phyloP scores from a whole-genome alignment of 1,284 basidiomycete genomes.

The Apiotrichum domesticum region DNA sequence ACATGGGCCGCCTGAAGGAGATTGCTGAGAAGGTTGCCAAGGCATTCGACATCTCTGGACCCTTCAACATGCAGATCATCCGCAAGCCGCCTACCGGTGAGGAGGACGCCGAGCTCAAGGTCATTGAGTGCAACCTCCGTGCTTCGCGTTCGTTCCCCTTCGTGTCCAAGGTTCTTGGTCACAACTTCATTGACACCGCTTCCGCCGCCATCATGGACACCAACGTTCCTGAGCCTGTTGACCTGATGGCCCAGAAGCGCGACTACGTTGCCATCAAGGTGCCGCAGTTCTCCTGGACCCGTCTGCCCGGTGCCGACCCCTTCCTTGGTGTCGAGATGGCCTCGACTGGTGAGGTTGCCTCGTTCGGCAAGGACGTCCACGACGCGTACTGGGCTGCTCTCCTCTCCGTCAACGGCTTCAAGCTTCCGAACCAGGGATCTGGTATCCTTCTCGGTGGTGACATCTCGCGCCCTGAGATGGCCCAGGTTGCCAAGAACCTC shows the following conservation, averaged over 20 bases:
- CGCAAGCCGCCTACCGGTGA: slow-evolving; percentile 63
- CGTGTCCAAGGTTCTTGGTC: slow-evolving; percentile 94
- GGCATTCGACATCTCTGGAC: slow-evolving; percentile 94
- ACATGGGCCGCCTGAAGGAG: slow-evolving; percentile 77
- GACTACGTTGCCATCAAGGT: slow-evolving; percentile 98
- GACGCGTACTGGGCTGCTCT: slow-evolving; percentile 99
- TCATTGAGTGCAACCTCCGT: slow-evolving; percentile 97
- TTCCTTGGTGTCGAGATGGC: slow-evolving; percentile 99
- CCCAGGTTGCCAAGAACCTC: slow-evolving; percentile 72
- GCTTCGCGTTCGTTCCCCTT: slow-evolving; percentile 99
- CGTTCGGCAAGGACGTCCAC: slow-evolving; percentile 87
- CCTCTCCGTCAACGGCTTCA: slow-evolving; percentile 61
- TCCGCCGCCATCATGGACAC: slow-evolving; percentile 80
- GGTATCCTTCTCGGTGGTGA: slow-evolving; percentile 59
- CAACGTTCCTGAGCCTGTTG: slow-evolving; percentile 86
- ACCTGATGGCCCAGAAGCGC: slow-evolving; percentile 82
- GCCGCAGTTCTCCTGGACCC: slow-evolving; percentile 97
- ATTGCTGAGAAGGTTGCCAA: slow-evolving; percentile 93
- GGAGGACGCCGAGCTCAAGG: slow-evolving; percentile 68
- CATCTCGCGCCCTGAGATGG: slow-evolving; percentile 78
- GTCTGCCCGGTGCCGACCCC: slow-evolving; percentile 78
- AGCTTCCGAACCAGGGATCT: slow-evolving; percentile 60
- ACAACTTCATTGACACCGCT: slow-evolving; percentile 95
- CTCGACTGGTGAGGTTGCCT: slow-evolving; percentile 96
- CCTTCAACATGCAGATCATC: slow-evolving; percentile 99